Conservation (phyloP, 768 basidiomycete genomes). For the Pholiota molesta region DNA sequence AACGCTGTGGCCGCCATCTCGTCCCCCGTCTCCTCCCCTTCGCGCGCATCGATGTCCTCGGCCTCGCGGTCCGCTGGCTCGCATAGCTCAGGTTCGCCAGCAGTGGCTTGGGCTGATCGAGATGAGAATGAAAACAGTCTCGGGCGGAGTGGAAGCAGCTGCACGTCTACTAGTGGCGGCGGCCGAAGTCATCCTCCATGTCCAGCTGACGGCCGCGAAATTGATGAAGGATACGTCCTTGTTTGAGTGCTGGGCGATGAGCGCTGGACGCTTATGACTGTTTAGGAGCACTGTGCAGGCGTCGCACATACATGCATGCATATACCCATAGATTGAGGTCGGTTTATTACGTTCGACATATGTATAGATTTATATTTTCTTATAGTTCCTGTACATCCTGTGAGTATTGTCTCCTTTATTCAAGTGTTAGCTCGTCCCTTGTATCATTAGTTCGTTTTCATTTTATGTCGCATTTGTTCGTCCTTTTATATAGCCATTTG, state of each 20-base stretch:
- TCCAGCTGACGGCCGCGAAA: background rate
- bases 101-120: conserved; percentile 9
- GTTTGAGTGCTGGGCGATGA: background rate
- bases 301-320: background rate
- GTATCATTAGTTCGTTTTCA: background rate
- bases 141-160: conserved; percentile 12
- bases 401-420: background rate
- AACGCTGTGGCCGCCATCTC: background rate
- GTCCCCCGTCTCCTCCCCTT: too few species aligned
- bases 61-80: conserved; percentile 1
- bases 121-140: conserved; percentile 5
- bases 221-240: conserved; percentile 12
- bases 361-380: background rate
- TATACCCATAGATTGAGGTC: background rate
- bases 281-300: background rate
- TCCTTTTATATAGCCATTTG: background rate
- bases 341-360: background rate
- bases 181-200: background rate
- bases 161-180: background rate
- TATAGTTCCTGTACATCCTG: background rate
- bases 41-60: conserved; percentile 4
- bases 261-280: background rate
- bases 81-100: conserved; percentile 5
- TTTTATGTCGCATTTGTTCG: background rate
- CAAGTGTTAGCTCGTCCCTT: background rate